Percentiles rank a stretch among this genome's conserved stretches.
phyloP scores from a whole-genome alignment of 2,329 filamentous ascomycete genomes.

The Phialocephala subalpina region DNA sequence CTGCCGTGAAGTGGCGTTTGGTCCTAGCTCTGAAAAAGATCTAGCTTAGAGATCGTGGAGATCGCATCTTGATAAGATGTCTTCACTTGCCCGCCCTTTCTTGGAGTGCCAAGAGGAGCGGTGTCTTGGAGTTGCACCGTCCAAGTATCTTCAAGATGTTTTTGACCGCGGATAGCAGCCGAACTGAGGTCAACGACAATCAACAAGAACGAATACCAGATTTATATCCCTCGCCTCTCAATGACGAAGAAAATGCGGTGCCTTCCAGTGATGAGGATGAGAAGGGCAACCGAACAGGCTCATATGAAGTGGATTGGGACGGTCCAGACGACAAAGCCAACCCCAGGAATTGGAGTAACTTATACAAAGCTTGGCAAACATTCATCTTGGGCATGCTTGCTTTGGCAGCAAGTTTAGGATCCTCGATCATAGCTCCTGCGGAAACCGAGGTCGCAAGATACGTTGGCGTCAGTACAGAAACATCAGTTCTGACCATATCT shows the following conservation, averaged over 20 bases:
- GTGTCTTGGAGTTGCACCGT: background rate
- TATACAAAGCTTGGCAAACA: constrained; percentile 56
- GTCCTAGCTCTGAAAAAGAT: background rate
- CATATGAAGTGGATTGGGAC: constrained; percentile 79
- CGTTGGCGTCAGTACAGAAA: constrained; percentile 51
- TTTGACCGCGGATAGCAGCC: background rate
- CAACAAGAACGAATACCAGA: background rate
- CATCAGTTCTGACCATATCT: constrained; percentile 53
- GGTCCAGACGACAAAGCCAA: constrained; percentile 49
- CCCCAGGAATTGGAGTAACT: constrained; percentile 54
- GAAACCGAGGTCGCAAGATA: constrained; percentile 51
- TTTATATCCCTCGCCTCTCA: constrained; percentile 18
- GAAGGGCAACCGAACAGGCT: constrained; percentile 46
- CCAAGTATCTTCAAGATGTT: background rate
- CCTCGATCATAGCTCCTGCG: constrained; percentile 58
- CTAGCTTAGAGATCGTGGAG: background rate
- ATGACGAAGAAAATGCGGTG: constrained; percentile 25
- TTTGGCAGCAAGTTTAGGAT: constrained; percentile 56
- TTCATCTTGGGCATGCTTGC: constrained; percentile 58
- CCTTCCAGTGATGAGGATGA: constrained; percentile 9
- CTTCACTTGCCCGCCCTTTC: constrained; percentile 6
- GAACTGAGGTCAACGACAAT: background rate
- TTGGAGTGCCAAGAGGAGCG: background rate
- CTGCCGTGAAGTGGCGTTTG: background rate
- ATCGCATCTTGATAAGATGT: background rate